These are phyloP conservation scores for Trichoderma atrobrunneum DNA, from an alignment of 2,329 filamentous ascomycete species.

Conservation along the genomic window DNA sequence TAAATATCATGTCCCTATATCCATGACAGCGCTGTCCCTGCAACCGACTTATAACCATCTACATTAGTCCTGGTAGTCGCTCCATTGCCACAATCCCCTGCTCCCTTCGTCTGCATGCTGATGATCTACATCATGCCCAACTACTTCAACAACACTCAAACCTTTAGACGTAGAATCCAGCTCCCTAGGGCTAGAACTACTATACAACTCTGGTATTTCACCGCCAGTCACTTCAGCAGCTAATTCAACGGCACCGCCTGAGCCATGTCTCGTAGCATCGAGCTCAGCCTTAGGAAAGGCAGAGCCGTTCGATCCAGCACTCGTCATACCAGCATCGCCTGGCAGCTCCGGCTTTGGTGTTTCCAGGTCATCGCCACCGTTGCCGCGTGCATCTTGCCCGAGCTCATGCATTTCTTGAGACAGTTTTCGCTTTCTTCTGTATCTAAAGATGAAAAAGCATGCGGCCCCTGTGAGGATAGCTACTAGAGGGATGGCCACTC, in stretches of 20 bases:
- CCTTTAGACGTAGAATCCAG: background rate
- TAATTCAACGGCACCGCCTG: background rate
- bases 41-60: background rate
- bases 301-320: background rate
- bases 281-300: background rate
- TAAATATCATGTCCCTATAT: background rate
- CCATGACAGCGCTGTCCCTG: background rate
- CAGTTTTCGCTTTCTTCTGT: background rate
- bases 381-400: background rate
- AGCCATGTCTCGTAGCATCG: background rate
- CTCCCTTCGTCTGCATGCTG: background rate
- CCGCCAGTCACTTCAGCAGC: background rate
- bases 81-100: background rate
- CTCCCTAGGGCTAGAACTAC: rapidly evolving
- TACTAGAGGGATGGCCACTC: background rate
- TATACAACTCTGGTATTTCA: background rate
- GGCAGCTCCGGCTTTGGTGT: background rate
- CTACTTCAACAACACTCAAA: rapidly evolving
- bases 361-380: background rate
- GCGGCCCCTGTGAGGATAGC: rapidly evolving
- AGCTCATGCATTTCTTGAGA: background rate
- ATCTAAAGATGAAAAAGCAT: background rate
- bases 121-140: background rate
- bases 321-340: background rate
- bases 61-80: background rate